A percentile compares a stretch with the other conserved stretches of the same genome.
These are phyloP conservation scores for Pythium biforme DNA, from an alignment of 352 stramenopile genomes.

Conservation along the genomic window DNA sequence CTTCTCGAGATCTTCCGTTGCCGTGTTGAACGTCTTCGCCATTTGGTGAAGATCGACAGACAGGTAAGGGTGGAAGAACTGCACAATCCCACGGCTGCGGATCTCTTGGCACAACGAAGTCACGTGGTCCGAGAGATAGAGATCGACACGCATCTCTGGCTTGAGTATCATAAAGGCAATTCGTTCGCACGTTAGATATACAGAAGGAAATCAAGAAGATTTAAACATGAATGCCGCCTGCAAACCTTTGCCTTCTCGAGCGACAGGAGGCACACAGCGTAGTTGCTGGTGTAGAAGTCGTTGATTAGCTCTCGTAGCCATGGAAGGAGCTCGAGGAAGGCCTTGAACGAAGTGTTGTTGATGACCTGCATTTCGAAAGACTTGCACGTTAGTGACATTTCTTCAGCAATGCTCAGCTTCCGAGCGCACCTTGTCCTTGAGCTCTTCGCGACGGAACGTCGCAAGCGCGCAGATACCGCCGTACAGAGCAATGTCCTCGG, in stretches of 20 bases:
- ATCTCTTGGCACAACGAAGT: slow-evolving; percentile 79
- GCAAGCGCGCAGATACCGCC: slow-evolving; percentile 84
- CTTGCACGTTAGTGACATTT: not conserved
- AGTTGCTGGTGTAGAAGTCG: slow-evolving; percentile 89
- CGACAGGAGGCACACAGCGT: slow-evolving; percentile 72
- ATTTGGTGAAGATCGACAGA: slow-evolving; percentile 86
- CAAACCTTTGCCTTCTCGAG: slow-evolving; percentile 75
- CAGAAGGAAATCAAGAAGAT: too few relatives aligned
- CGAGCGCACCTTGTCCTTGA: slow-evolving; percentile 61
- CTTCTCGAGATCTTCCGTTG: slow-evolving; percentile 58
- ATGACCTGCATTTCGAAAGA: slow-evolving; percentile 46
- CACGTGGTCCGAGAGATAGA: slow-evolving; percentile 78
- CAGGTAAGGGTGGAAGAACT: slow-evolving; percentile 89
- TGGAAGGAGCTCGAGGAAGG: slow-evolving; percentile 84
- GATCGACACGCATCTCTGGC: slow-evolving; percentile 72
- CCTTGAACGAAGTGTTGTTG: slow-evolving; percentile 87
- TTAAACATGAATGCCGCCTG: not conserved
- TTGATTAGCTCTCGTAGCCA: slow-evolving; percentile 86
- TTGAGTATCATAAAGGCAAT: too few relatives aligned
- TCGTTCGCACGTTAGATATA: too few relatives aligned
- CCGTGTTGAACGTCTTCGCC: slow-evolving; percentile 81
- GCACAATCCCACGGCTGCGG: slow-evolving; percentile 79
- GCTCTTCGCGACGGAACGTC: slow-evolving; percentile 78
- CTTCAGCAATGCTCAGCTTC: not conserved
- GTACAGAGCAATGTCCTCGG: slow-evolving; percentile 87